Evolutionary conservation across 208 protist genomes (phyloP).

Genomic region (Trichomonas gallinae): DNA sequence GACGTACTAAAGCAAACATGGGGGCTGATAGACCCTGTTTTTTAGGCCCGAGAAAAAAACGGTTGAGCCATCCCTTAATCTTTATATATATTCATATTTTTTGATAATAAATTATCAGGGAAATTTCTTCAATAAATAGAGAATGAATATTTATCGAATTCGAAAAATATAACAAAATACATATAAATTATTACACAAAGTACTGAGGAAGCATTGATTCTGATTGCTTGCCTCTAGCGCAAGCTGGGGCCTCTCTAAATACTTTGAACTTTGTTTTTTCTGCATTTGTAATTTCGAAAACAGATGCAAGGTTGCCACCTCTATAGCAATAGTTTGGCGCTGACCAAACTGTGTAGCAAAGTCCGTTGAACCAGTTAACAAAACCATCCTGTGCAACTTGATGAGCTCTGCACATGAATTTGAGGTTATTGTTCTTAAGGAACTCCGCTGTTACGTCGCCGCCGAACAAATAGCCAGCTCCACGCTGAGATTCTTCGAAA

Average conservation of each 20-base stretch:
- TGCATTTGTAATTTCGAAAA: slow-evolving; percentile 59
- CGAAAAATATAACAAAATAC: too few species aligned
- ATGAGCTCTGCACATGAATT: slow-evolving; percentile 50
- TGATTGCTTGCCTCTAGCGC: neutral
- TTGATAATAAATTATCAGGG: too few species aligned
- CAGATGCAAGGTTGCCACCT: slow-evolving; percentile 90
- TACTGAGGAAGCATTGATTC: neutral
- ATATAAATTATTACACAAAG: neutral
- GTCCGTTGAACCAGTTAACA: slow-evolving; percentile 72
- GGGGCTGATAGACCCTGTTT: too few species aligned
- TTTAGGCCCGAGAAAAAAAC: too few species aligned
- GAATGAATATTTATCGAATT: too few species aligned
- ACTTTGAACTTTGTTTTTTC: neutral
- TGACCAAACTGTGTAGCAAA: slow-evolving; percentile 78
- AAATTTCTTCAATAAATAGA: too few species aligned
- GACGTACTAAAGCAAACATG: too few species aligned
- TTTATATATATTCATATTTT: too few species aligned
- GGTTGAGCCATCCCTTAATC: too few species aligned
- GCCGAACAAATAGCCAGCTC: slow-evolving; percentile 20
- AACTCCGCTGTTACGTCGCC: neutral
- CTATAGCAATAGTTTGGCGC: slow-evolving; percentile 85
- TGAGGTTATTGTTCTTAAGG: slow-evolving; percentile 8
- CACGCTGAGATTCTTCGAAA: slow-evolving; percentile 6
- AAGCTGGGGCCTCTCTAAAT: neutral
- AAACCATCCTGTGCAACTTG: slow-evolving; percentile 86